phyloP scores from a whole-genome alignment of 352 stramenopile genomes.

The Phytophthora macrochlamydospora region DNA sequence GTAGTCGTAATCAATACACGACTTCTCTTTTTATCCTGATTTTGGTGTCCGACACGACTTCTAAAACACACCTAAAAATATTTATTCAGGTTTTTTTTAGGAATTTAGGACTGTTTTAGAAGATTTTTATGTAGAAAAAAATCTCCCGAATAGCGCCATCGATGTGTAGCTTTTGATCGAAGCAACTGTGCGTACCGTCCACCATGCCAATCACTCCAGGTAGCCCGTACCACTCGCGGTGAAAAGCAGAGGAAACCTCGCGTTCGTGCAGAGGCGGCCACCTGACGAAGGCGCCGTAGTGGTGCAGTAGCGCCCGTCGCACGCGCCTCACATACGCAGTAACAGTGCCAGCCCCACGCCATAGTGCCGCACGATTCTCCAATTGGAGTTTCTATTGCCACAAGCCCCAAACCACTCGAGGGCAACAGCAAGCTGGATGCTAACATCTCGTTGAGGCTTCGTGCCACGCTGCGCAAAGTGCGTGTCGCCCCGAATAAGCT shows the following conservation, averaged over 20 bases:
- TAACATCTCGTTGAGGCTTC: neutral
- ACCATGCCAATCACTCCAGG: slow-evolving; percentile 6
- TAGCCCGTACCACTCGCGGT: slow-evolving; percentile 1
- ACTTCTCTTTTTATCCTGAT: too few relatives aligned
- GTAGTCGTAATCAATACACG: too few relatives aligned
- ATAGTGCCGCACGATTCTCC: neutral
- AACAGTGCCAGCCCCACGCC: neutral
- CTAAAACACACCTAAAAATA: too few relatives aligned
- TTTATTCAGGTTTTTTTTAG: too few relatives aligned
- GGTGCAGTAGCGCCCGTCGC: neutral
- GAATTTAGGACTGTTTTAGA: too few relatives aligned
- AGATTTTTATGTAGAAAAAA: too few relatives aligned
- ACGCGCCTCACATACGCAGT: neutral
- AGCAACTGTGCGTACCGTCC: slow-evolving; percentile 8
- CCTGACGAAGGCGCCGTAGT: neutral
- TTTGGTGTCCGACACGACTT: too few relatives aligned
- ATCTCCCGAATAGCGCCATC: neutral
- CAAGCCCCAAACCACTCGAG: neutral
- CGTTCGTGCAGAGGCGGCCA: neutral
- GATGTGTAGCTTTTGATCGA: slow-evolving; percentile 9
- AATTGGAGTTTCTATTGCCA: neutral
- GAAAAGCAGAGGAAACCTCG: neutral
- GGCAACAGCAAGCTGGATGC: neutral
- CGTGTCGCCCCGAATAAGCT: neutral
- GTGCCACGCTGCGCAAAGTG: neutral